phyloP scores from a whole-genome alignment of 441 rosid genomes.

The Aquilaria agallochum region DNA sequence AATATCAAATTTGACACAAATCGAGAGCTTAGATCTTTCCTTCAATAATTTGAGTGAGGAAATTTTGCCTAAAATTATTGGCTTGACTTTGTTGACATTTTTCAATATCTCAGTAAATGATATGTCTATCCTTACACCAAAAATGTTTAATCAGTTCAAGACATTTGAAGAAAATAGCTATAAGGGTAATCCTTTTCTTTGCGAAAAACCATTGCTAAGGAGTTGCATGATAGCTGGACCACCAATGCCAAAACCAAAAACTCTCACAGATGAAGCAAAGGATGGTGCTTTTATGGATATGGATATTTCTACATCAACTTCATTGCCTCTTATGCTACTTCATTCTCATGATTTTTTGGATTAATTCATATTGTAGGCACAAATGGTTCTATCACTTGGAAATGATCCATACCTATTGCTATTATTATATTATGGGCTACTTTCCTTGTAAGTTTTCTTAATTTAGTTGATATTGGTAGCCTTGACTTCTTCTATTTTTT shows the following conservation, averaged over 20 bases:
- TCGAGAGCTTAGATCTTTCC: no score
- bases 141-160: conserved; percentile 1
- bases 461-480: no score
- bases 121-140: conserved; percentile 6
- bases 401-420: no score
- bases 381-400: not conserved
- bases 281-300: conserved; percentile 2
- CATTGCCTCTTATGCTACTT: not conserved
- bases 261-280: not conserved
- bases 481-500: no score
- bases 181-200: conserved; percentile 2
- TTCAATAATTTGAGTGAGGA: no score
- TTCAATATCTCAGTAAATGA: conserved; percentile 11
- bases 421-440: no score
- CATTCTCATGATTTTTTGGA: not conserved
- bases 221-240: not conserved
- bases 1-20: conserved; percentile 3
- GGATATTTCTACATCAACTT: not conserved
- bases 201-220: not conserved
- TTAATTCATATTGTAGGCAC: not conserved
- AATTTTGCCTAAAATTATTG: no score
- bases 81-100: not conserved
- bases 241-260: not conserved
- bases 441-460: no score
- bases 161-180: conserved; percentile 1